These are phyloP conservation scores for Hypomyces perniciosus DNA, from an alignment of 2,329 filamentous ascomycete genomes.

Conservation along the genomic window DNA sequence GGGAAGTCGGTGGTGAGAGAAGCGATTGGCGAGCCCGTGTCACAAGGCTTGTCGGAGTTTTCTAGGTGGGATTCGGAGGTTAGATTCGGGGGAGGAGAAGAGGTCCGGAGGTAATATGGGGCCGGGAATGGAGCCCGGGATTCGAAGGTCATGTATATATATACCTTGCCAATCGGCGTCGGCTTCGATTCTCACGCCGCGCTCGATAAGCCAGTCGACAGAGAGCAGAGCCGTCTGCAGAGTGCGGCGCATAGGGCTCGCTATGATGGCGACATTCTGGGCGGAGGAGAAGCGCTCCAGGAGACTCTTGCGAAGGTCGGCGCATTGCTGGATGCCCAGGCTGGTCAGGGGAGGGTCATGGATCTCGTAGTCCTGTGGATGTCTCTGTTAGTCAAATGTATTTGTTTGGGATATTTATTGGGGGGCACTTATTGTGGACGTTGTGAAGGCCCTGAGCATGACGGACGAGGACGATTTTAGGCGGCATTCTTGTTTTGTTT, in stretches of 20 bases:
- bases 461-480: slow-evolving; percentile 71
- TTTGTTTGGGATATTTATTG: neutral
- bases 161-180: slow-evolving; percentile 61
- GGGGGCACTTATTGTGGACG: slow-evolving; percentile 38
- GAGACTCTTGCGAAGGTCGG: slow-evolving; percentile 37
- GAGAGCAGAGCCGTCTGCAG: slow-evolving; percentile 56
- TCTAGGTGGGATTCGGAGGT: slow-evolving; percentile 29
- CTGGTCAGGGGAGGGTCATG: slow-evolving; percentile 47
- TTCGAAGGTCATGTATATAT: slow-evolving; percentile 1
- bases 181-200: slow-evolving; percentile 47
- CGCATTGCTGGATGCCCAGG: slow-evolving; percentile 45
- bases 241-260: slow-evolving; percentile 60
- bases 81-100: neutral
- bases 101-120: neutral
- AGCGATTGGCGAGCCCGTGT: slow-evolving; percentile 48
- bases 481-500: slow-evolving; percentile 36
- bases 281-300: slow-evolving; percentile 29
- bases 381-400: slow-evolving; percentile 10
- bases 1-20: slow-evolving; percentile 46
- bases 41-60: slow-evolving; percentile 52
- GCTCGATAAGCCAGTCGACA: slow-evolving; percentile 52
- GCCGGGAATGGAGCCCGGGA: neutral
- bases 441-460: slow-evolving; percentile 73
- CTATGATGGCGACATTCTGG: slow-evolving; percentile 45
- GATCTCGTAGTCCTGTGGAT: slow-evolving; percentile 40